These are phyloP conservation scores for Neopestalotiopsis sp. DNA, from an alignment of 2,329 filamentous ascomycete genomes.

Conservation along the genomic window DNA sequence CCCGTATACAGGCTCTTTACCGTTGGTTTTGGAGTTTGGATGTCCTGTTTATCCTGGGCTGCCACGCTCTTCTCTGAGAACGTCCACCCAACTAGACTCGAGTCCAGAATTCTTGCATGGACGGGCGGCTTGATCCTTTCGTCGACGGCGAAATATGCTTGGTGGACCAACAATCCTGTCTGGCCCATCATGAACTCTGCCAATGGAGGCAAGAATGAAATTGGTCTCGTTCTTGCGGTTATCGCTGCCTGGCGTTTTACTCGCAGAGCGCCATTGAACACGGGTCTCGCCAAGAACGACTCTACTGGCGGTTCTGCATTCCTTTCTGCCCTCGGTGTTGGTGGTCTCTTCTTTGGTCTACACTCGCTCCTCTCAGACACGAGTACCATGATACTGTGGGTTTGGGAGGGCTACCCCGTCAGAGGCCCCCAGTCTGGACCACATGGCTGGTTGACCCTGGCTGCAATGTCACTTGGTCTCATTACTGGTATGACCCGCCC, in stretches of 20 bases:
- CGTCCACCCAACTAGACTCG: conserved; percentile 74
- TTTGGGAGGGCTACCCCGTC: conserved; percentile 95
- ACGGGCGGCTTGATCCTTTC: conserved; percentile 83
- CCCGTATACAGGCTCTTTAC: conserved; percentile 80
- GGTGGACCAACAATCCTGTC: conserved; percentile 92
- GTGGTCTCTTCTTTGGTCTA: conserved; percentile 83
- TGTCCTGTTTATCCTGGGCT: conserved; percentile 83
- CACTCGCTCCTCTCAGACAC: conserved; percentile 95
- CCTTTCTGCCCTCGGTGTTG: conserved; percentile 78
- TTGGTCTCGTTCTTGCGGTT: conserved; percentile 76
- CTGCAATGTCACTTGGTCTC: conserved; percentile 84
- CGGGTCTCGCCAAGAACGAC: conserved; percentile 36
- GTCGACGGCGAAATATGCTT: conserved; percentile 89
- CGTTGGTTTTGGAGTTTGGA: conserved; percentile 79
- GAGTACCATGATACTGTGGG: conserved; percentile 98
- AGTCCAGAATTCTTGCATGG: conserved; percentile 82
- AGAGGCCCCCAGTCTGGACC: conserved; percentile 85
- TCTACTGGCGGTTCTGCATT: conserved; percentile 67
- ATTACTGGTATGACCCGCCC: conserved; percentile 77
- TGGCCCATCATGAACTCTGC: conserved; percentile 92
- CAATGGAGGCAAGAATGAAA: conserved; percentile 92
- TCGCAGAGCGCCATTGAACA: conserved; percentile 60
- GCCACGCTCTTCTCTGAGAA: conserved; percentile 82
- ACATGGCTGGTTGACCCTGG: conserved; percentile 86
- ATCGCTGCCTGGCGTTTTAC: conserved; percentile 79